These are phyloP conservation scores for Anthostomella pinea DNA, from an alignment of 2,329 filamentous ascomycete species.

Conservation along the genomic window DNA sequence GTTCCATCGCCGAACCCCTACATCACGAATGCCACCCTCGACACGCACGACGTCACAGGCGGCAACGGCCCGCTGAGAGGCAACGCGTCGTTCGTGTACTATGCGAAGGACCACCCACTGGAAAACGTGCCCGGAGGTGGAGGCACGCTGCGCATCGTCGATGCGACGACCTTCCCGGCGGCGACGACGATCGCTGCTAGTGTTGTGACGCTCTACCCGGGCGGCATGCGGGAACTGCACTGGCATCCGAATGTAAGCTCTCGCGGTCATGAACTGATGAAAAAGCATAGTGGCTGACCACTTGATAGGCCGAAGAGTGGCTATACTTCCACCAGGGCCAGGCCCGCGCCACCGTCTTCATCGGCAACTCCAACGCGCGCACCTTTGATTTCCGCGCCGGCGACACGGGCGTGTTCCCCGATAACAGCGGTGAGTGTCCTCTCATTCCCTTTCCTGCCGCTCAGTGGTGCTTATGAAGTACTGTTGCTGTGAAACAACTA, in stretches of 20 bases:
- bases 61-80: conserved; percentile 49
- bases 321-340: conserved; percentile 65
- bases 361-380: conserved; percentile 56
- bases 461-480: no score
- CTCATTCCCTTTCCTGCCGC: not conserved
- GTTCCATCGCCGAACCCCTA: conserved; percentile 59
- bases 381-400: conserved; percentile 67
- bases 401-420: conserved; percentile 67
- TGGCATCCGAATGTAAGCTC: conserved; percentile 64
- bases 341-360: conserved; percentile 63
- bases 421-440: conserved; percentile 51
- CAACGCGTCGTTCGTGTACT: conserved; percentile 61
- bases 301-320: conserved; percentile 62
- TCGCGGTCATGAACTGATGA: not conserved
- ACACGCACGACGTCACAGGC: conserved; percentile 43
- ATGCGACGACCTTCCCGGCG: conserved; percentile 65
- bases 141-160: conserved; percentile 61
- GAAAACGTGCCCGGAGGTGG: conserved; percentile 59
- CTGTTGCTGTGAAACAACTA: no score
- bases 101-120: conserved; percentile 52
- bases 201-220: conserved; percentile 61
- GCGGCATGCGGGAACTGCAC: conserved; percentile 62
- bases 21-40: conserved; percentile 56
- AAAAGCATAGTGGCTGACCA: conserved; percentile 4
- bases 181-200: conserved; percentile 64